Conservation (phyloP, 805 yeast species). For the Ogataea henricii region DNA sequence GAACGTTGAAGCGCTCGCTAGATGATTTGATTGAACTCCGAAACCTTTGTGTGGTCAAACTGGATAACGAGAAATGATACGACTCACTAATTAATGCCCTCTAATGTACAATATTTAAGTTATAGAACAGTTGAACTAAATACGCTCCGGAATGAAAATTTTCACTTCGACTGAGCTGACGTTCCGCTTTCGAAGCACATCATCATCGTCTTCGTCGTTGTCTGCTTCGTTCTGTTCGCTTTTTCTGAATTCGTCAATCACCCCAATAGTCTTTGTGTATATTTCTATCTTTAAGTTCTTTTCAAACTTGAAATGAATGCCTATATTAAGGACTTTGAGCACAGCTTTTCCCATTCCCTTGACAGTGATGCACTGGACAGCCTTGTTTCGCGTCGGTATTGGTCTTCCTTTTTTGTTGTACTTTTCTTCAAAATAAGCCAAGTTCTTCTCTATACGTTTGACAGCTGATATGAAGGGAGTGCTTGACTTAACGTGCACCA, state of each 20-base stretch:
- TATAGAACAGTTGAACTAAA: background rate
- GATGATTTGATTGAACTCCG: constrained; percentile 51
- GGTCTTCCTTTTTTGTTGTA: constrained; percentile 45
- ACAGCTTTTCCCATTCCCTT: constrained; percentile 79
- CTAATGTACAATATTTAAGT: constrained; percentile 3
- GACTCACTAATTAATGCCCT: background rate
- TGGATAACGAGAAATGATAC: background rate
- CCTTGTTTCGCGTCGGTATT: constrained; percentile 19
- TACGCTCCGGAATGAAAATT: constrained; percentile 31
- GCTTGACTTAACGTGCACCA: constrained; percentile 57
- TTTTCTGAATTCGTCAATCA: constrained; percentile 64
- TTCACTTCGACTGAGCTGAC: constrained; percentile 51
- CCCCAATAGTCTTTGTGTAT: constrained; percentile 63
- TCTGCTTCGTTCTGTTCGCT: background rate
- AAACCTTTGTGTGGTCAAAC: constrained; percentile 38
- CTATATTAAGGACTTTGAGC: constrained; percentile 63
- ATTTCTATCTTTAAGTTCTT: constrained; percentile 56
- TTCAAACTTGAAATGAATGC: constrained; percentile 55
- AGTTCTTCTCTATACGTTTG: constrained; percentile 58
- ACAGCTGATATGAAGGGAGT: constrained; percentile 77
- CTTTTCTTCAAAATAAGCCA: constrained; percentile 38
- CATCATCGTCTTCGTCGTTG: constrained; percentile 28
- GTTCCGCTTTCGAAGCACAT: constrained; percentile 42
- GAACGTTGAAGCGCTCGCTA: constrained; percentile 50
- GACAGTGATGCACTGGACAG: constrained; percentile 49